phyloP scores from a whole-genome alignment of 2,329 filamentous ascomycete species.

The Remersonia thermophila region DNA sequence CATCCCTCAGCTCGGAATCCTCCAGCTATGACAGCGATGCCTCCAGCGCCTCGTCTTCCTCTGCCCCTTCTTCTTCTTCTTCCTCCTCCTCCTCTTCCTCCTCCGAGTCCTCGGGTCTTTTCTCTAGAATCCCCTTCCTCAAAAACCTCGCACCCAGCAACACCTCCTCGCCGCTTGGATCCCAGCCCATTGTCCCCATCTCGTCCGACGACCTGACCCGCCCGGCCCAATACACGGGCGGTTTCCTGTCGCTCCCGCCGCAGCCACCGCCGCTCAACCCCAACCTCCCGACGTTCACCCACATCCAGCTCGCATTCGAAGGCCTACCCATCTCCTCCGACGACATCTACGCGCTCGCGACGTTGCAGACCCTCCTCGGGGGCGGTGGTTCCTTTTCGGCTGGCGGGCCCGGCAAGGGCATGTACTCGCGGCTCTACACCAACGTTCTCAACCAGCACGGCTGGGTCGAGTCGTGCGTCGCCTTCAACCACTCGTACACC shows the following conservation, averaged over 20 bases:
- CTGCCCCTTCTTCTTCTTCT: no score
- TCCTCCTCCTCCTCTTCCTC: conserved; percentile 20
- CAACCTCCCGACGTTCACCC: conserved; percentile 66
- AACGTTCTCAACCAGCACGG: conserved; percentile 95
- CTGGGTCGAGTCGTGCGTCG: conserved; percentile 91
- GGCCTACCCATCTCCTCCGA: conserved; percentile 79
- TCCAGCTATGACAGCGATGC: conserved; percentile 17
- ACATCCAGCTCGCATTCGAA: conserved; percentile 94
- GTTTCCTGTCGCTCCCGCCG: conserved; percentile 73
- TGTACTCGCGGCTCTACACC: conserved; percentile 96
- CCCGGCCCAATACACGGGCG: conserved; percentile 80
- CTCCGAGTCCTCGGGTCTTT: conserved; percentile 47
- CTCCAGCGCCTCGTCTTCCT: conserved; percentile 23
- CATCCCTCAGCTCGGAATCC: conserved; percentile 31
- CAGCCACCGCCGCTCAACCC: conserved; percentile 70
- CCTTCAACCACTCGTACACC: conserved; percentile 96
- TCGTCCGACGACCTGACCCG: conserved; percentile 43
- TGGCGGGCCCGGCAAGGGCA: conserved; percentile 93
- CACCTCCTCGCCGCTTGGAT: conserved; percentile 45
- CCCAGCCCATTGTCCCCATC: conserved; percentile 28
- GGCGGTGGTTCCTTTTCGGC: conserved; percentile 95
- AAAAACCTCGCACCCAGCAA: conserved; percentile 70
- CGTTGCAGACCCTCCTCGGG: conserved; percentile 87
- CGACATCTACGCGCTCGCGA: conserved; percentile 93
- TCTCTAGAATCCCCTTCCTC: conserved; percentile 69